Evolutionary conservation across 1,139 yeast genomes (phyloP), one percentile per base, ranked within the genome.

Genomic region (Suhomyces bokatorum): DNA sequence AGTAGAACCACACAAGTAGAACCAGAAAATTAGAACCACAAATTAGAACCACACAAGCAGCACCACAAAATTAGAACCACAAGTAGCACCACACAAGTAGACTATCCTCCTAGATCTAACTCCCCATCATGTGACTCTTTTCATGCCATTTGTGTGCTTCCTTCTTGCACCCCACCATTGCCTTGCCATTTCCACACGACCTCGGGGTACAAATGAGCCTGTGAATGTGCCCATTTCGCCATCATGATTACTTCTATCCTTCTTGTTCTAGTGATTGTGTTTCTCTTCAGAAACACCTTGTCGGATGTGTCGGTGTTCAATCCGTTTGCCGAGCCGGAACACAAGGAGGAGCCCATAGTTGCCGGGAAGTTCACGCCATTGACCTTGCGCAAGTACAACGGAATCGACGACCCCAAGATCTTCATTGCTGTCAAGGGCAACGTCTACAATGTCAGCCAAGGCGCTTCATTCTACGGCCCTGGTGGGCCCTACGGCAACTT

Each of bases 401-500:
- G 99, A 1, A 78, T 70, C 38, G 90, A 86, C 52, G 84, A 82
- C 49, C 84, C 85, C 41, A 81, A 81, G 55, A 90, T 95, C 32
- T 84, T 85, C 59, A 80, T 93, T 56, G 96, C 89, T 0, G 89
- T 93, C 13, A 81, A 77, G 56, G 96, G 97, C 2, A 83, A 78
- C 37, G 97, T 93, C 4, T 93, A 80, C 60, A 97, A 93, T 60
- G 97, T 90, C 22, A 73, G 88, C 10, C 73, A 76, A 20, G 97
- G 97, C 0, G 80, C 90, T 50, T 77, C 81, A 42, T 93, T 93
- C 62, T 93, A 95, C 61, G 99, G 99, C 0, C 99, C 99, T 3
- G 90, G 95, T 17, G 97, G 98, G 0, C 96, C 98, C 0, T 93
- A 93, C 65, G 85, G 87, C 46, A 90, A 89, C 61, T 93, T 93